These are phyloP conservation scores for Candida andamanensis DNA, from an alignment of 805 yeast genomes.

Conservation along the genomic window DNA sequence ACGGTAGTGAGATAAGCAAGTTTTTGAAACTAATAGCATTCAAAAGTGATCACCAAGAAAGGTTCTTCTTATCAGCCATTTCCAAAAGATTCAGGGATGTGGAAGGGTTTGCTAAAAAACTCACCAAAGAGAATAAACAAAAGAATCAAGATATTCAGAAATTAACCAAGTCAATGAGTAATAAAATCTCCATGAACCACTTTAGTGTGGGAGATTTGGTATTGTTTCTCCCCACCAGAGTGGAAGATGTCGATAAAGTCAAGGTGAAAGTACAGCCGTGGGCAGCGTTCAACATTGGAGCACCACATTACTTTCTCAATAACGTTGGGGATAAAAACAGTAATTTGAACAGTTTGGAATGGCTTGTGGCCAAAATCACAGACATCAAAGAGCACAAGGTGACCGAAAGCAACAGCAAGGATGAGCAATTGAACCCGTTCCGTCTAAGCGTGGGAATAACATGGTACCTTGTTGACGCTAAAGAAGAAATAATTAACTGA, in stretches of 20 bases:
- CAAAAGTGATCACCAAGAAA: conserved; percentile 16
- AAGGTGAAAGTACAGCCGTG: conserved; percentile 49
- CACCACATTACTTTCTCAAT: conserved; percentile 75
- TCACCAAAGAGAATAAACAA: conserved; percentile 64
- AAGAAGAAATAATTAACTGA: conserved; percentile 7
- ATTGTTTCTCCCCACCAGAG: conserved; percentile 74
- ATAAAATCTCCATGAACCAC: conserved; percentile 59
- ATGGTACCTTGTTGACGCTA: conserved; percentile 63
- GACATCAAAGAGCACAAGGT: conserved; percentile 53
- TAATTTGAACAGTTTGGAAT: conserved; percentile 48
- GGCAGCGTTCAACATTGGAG: conserved; percentile 92
- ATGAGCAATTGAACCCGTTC: conserved; percentile 53
- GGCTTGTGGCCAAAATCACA: conserved; percentile 73
- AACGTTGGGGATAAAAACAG: conserved; percentile 23
- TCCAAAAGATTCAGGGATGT: conserved; percentile 81
- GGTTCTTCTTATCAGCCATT: conserved; percentile 40
- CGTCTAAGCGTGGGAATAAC: conserved; percentile 53
- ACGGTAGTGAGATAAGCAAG: conserved; percentile 13
- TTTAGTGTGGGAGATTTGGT: conserved; percentile 76
- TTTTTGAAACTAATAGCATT: conserved; percentile 22
- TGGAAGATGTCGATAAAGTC: conserved; percentile 25
- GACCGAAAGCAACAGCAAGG: conserved; percentile 35
- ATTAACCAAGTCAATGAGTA: conserved; percentile 29
- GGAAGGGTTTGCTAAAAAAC: conserved; percentile 80
- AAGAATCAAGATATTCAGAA: conserved; percentile 43